phyloP scores from a whole-genome alignment of 441 rosid species.

The Aquilaria agallochum region DNA sequence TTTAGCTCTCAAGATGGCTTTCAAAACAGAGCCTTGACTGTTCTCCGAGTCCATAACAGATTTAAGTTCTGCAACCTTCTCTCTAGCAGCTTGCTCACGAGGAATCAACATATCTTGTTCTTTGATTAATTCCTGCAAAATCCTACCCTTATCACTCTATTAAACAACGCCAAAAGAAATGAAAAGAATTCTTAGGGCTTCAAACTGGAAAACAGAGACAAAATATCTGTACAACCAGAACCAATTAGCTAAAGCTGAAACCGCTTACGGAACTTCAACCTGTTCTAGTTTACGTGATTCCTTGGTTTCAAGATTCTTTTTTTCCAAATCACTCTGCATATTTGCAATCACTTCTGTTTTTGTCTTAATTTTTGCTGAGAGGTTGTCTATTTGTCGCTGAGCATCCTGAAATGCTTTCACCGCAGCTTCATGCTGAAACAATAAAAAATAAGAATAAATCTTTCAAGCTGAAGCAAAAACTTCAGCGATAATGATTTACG shows the following conservation, averaged over 20 bases:
- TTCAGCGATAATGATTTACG: background rate
- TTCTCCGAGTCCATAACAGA: slow-evolving; percentile 76
- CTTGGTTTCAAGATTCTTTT: slow-evolving; percentile 52
- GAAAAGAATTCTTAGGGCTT: background rate
- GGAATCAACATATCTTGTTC: slow-evolving; percentile 84
- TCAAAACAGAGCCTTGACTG: slow-evolving; percentile 90
- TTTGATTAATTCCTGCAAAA: slow-evolving; percentile 67
- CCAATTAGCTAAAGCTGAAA: slow-evolving; percentile 8
- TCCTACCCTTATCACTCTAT: slow-evolving; percentile 19
- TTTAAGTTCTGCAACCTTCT: slow-evolving; percentile 83
- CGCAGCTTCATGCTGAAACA: slow-evolving; percentile 81
- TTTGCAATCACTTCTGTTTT: slow-evolving; percentile 40
- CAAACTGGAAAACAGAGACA: background rate
- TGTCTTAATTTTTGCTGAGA: slow-evolving; percentile 43
- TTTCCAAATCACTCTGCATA: slow-evolving; percentile 52
- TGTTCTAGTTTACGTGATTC: slow-evolving; percentile 74
- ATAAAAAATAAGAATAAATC: slow-evolving; percentile 17
- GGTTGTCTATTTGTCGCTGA: slow-evolving; percentile 59
- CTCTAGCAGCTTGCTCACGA: slow-evolving; percentile 88
- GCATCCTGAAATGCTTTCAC: slow-evolving; percentile 76
- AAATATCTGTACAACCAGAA: background rate
- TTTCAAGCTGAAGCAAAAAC: slow-evolving; percentile 4
- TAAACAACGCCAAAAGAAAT: slow-evolving; percentile 6
- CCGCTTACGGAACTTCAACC: slow-evolving; percentile 35
- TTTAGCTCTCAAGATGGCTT: slow-evolving; percentile 80